Evolutionary conservation across 768 basidiomycete species (phyloP).

Genomic region (Russula olivacea): DNA sequence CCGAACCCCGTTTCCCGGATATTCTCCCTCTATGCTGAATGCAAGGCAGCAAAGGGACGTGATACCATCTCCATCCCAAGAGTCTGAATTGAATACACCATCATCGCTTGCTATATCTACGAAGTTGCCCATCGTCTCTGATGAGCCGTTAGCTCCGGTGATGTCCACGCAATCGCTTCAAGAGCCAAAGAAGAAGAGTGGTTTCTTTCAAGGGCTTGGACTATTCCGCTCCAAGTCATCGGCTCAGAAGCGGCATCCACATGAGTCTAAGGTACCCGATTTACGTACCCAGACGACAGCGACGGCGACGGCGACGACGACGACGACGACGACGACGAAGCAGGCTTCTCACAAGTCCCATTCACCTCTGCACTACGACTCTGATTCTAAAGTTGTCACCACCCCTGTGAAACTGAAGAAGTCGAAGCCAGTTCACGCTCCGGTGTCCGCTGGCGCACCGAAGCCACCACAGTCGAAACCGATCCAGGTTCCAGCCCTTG

Average conservation of each 20-base stretch:
- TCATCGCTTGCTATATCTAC: slow-evolving; percentile 24
- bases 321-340: slow-evolving; percentile 6
- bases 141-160: slow-evolving; percentile 17
- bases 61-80: slow-evolving; percentile 23
- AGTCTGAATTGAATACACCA: slow-evolving; percentile 25
- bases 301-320: too few species aligned
- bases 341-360: slow-evolving; percentile 4
- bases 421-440: not conserved
- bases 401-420: slow-evolving; percentile 14
- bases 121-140: slow-evolving; percentile 19
- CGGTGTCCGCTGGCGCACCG: not conserved
- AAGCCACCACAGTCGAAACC: not conserved
- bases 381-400: slow-evolving; percentile 12
- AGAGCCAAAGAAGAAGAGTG: slow-evolving; percentile 24
- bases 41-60: slow-evolving; percentile 10
- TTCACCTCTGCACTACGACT: slow-evolving; percentile 14
- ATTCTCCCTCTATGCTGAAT: slow-evolving; percentile 11
- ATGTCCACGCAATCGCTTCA: slow-evolving; percentile 22
- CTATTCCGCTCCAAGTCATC: slow-evolving; percentile 25
- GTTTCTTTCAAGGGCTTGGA: slow-evolving; percentile 24
- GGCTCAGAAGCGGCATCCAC: slow-evolving; percentile 17
- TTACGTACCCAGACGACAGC: not conserved
- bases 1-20: slow-evolving; percentile 12
- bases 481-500: not conserved
- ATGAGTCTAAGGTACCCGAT: slow-evolving; percentile 7